These are phyloP conservation scores for Cucumis melo DNA, from an alignment of 306 rosid genomes.

Conservation along the genomic window DNA sequence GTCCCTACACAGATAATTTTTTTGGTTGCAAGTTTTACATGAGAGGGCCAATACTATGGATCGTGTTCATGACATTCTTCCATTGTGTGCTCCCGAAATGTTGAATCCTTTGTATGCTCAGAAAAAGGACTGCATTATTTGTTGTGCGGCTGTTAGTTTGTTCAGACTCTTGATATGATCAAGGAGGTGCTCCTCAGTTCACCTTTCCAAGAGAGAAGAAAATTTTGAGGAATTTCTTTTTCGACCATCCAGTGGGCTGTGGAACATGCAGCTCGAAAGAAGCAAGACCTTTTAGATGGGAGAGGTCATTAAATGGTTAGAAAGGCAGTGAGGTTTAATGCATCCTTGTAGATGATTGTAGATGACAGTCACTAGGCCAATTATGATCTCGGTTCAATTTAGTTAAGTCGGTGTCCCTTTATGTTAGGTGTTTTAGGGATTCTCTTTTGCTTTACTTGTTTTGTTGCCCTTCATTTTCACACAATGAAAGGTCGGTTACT, in stretches of 20 bases:
- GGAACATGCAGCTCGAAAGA: neutral
- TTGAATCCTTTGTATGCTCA: neutral
- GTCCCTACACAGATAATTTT: neutral
- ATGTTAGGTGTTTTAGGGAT: neutral
- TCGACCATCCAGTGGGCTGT: neutral
- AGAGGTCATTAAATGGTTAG: neutral
- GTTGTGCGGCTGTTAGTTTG: neutral
- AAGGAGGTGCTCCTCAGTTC: neutral
- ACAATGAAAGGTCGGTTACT: neutral
- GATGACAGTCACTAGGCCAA: neutral
- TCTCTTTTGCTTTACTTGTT: neutral
- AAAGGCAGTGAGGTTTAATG: neutral
- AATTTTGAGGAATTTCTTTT: neutral
- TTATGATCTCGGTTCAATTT: neutral
- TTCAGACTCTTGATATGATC: neutral
- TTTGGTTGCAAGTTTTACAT: neutral
- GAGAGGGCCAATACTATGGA: neutral
- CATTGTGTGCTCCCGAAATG: neutral
- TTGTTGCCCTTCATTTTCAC: neutral
- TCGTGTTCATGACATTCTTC: neutral
- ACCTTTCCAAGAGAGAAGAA: neutral
- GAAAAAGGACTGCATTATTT: neutral
- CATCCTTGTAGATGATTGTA: too few relatives aligned
- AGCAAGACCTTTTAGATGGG: neutral
- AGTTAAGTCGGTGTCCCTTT: neutral